phyloP scores from a whole-genome alignment of 805 yeast genomes.

The Candida xiaguanensis region DNA sequence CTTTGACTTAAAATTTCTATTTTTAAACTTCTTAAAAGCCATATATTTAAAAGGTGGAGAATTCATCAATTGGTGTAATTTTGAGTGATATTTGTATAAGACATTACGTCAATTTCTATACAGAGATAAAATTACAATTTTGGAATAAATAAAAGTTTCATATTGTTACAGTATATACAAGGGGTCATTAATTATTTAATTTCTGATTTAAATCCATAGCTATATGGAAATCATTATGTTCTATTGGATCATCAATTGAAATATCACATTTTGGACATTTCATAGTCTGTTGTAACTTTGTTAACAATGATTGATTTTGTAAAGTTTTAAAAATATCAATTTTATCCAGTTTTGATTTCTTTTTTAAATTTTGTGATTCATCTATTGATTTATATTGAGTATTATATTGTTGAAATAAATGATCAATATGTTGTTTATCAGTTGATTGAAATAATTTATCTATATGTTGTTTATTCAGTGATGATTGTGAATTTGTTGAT shows the following conservation, averaged over 20 bases:
- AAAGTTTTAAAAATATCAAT: conserved; percentile 9
- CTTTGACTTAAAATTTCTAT: too few relatives aligned
- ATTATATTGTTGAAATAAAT: too few relatives aligned
- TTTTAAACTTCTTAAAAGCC: too few relatives aligned
- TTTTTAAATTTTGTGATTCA: not conserved
- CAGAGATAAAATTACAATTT: too few relatives aligned
- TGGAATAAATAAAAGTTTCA: not conserved
- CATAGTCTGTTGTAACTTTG: conserved; percentile 16
- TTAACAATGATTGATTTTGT: conserved; percentile 11
- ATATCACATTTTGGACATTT: conserved; percentile 26
- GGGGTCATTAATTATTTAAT: conserved; percentile 22
- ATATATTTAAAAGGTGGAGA: too few relatives aligned
- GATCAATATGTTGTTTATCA: too few relatives aligned
- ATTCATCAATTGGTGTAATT: too few relatives aligned
- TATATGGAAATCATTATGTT: conserved; percentile 54
- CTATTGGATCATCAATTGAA: conserved; percentile 30
- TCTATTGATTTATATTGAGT: conserved; percentile 14
- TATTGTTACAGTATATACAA: not conserved
- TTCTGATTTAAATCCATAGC: conserved; percentile 48
- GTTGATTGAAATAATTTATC: conserved; percentile 23
- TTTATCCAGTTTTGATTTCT: not conserved
- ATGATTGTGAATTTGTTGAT: too few relatives aligned
- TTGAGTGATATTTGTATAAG: too few relatives aligned
- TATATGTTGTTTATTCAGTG: conserved; percentile 25
- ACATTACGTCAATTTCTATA: too few relatives aligned